These are phyloP conservation scores for Litsea cubeba DNA, from an alignment of 164 flowering plant species.

Conservation along the genomic window DNA sequence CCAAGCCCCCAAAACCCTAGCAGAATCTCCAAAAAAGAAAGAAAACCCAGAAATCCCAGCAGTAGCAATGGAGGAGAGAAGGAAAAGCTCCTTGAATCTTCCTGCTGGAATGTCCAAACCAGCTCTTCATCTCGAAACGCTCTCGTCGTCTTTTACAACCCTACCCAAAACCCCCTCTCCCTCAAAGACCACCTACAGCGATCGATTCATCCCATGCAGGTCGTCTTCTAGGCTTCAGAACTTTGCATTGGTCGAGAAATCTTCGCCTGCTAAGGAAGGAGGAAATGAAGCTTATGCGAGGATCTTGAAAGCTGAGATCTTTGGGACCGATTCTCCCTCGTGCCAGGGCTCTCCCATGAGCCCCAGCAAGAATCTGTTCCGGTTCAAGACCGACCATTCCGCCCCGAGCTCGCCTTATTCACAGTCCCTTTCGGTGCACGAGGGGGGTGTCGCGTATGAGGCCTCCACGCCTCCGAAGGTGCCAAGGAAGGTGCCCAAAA, in stretches of 20 bases:
- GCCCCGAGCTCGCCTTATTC: constrained; percentile 69
- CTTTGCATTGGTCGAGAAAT: constrained; percentile 70
- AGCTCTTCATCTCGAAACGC: constrained; percentile 54
- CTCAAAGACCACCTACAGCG: constrained; percentile 63
- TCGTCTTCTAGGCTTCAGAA: constrained; percentile 89
- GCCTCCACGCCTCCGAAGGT: constrained; percentile 76
- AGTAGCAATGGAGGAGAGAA: constrained; percentile 42
- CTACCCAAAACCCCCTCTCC: constrained; percentile 54
- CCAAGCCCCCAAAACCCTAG: neutral
- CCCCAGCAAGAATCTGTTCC: constrained; percentile 79
- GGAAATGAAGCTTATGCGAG: constrained; percentile 73
- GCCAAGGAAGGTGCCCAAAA: constrained; percentile 83
- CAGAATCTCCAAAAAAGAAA: neutral
- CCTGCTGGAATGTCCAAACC: constrained; percentile 75
- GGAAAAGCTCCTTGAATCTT: constrained; percentile 72
- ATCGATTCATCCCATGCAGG: constrained; percentile 93
- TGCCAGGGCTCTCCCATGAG: constrained; percentile 70
- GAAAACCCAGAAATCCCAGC: neutral
- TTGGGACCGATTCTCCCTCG: constrained; percentile 92
- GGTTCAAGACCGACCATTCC: constrained; percentile 81
- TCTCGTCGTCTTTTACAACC: constrained; percentile 33
- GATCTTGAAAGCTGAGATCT: constrained; percentile 72
- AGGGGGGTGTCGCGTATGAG: constrained; percentile 43
- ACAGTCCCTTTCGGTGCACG: constrained; percentile 55
- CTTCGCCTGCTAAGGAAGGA: constrained; percentile 79